A percentile compares a stretch with the other conserved stretches of the same genome.
Conservation (phyloP, 805 yeast genomes). For the Phaffomyces antillensis region DNA sequence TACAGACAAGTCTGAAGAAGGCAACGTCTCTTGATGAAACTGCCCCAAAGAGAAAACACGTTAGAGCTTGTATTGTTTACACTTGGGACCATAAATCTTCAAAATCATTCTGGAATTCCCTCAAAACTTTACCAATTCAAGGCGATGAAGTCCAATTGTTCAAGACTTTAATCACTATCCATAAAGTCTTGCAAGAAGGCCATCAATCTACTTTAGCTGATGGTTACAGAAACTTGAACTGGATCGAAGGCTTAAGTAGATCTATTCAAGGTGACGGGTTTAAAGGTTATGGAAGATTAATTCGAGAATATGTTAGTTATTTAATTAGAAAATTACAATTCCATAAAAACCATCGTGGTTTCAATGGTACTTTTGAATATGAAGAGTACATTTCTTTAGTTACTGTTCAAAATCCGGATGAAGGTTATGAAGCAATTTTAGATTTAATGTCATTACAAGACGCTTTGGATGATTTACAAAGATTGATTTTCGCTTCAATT, state of each 20-base stretch:
- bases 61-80: conserved; percentile 88
- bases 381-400: conserved; percentile 88
- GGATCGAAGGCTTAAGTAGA: conserved; percentile 68
- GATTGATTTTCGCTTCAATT: conserved; percentile 66
- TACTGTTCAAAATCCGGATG: conserved; percentile 88
- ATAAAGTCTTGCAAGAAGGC: conserved; percentile 97
- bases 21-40: conserved; percentile 82
- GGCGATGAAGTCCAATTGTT: conserved; percentile 78
- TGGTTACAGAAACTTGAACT: conserved; percentile 70
- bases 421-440: conserved; percentile 84
- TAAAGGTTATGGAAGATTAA: conserved; percentile 60
- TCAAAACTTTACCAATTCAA: conserved; percentile 74
- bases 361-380: conserved; percentile 93
- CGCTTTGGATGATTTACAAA: conserved; percentile 68
- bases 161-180: conserved; percentile 78
- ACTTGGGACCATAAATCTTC: conserved; percentile 94
- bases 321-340: conserved; percentile 69
- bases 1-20: conserved; percentile 46
- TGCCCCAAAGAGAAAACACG: conserved; percentile 95
- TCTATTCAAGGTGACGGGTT: conserved; percentile 35
- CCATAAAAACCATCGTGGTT: conserved; percentile 79
- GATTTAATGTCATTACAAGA: conserved; percentile 87
- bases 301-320: conserved; percentile 67
- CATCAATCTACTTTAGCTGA: conserved; percentile 78
- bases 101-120: conserved; percentile 75